Evolutionary conservation across 2,329 filamentous ascomycete species (phyloP), one percentile per base, ranked within the genome.

Genomic region (Nigrograna mackinnonii): DNA sequence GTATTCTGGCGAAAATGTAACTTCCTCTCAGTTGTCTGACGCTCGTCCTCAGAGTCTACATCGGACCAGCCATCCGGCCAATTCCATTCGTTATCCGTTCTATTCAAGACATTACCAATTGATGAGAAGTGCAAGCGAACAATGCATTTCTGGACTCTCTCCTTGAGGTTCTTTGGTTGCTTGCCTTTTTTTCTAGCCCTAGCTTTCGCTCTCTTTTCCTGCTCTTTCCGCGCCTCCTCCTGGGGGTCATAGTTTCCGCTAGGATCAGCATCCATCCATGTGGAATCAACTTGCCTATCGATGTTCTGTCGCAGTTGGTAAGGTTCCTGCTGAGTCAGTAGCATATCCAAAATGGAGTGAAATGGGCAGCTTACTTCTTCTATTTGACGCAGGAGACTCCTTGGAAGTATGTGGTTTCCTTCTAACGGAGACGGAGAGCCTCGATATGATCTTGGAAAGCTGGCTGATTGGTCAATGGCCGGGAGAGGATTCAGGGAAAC

Each of bases 181-280:
- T 48, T 50, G 14, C 35, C 39, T 21, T 54, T 55, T 20, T 36
- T 36, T 16, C 17, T 22, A 22, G 22, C 22, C 28, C 35, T 38
- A n/a, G 22, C 21, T 17, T 7, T 38, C 12, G 43, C 44, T 37
- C 53, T 55, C 1, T 47, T 49, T 3, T 33, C 31, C 3, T 17
- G 26, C 16, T 43, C 37, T 16, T 50, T 18, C 17, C 28, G 46
- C 1, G 38, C 39, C 20, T 62, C 57, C 11, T 49, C 40, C 1
- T 46, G 28, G 0, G 58, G 70, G 36, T 64, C 56, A 32, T 70
- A 74, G 32, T 69, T 60, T 2, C 66, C 67, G 4, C 63, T 67
- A 7, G 59, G 39, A 21, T 74, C 69, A 1, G 54, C 52, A 28
- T 73, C 71, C 9, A 70, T 32, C 46, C 65, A 67, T 1, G 61